phyloP scores from a whole-genome alignment of 192 early-diverging fungal species.

The Allomyces javanicus region DNA sequence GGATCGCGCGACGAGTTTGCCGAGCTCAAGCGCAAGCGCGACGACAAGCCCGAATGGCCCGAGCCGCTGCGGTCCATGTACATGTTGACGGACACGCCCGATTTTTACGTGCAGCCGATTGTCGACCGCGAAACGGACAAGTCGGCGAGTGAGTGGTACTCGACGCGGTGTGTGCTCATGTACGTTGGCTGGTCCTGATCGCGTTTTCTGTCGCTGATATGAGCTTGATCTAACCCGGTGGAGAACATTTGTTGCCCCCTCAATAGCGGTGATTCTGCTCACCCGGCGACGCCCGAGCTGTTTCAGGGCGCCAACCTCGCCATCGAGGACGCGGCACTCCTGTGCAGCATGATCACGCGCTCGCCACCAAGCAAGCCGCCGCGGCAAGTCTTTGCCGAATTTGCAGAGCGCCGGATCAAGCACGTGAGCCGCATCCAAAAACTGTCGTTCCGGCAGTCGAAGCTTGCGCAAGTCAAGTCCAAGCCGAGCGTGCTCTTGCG shows the following conservation, averaged over 20 bases:
- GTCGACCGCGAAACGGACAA: background rate
- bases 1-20: background rate
- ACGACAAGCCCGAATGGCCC: background rate
- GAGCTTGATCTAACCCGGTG: too few relatives aligned
- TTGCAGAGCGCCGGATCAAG: background rate
- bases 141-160: background rate
- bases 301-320: background rate
- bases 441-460: background rate
- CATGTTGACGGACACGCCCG: background rate
- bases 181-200: too few relatives aligned
- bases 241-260: too few relatives aligned
- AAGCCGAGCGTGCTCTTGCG: background rate
- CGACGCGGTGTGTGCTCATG: background rate
- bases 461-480: background rate
- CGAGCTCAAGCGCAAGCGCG: background rate
- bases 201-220: too few relatives aligned
- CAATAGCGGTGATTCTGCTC: background rate
- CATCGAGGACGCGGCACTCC: background rate
- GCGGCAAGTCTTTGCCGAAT: background rate
- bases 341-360: background rate
- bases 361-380: background rate
- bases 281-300: background rate
- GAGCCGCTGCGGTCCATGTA: slow-evolving; percentile 1
- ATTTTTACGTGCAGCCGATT: background rate
- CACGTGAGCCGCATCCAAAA: background rate